A percentile compares a stretch with the other conserved stretches of the same genome.
Evolutionary conservation across 192 early-diverging fungal species (phyloP).

Genomic region (Entomortierella beljakovae): DNA sequence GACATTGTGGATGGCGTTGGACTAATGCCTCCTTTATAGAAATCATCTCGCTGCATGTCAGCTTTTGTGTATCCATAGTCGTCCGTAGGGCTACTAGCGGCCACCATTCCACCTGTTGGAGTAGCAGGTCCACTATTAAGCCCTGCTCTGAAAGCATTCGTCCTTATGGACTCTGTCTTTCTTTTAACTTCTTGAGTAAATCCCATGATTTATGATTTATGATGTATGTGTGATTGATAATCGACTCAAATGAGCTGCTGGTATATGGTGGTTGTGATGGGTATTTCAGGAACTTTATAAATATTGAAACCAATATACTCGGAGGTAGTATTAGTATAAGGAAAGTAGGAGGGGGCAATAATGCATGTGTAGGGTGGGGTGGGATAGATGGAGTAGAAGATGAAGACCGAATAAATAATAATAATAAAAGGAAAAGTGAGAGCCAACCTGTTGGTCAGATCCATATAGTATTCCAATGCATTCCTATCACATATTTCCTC

Average conservation of each 20-base stretch:
- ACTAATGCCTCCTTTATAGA: slow-evolving; percentile 7
- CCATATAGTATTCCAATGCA: slow-evolving; percentile 6
- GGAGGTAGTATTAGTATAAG: too few relatives aligned
- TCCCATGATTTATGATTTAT: slow-evolving; percentile 14
- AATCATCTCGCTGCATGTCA: background rate
- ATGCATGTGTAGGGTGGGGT: background rate
- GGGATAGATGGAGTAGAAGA: too few relatives aligned
- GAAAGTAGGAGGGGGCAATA: slow-evolving; percentile 1
- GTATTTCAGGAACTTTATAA: too few relatives aligned
- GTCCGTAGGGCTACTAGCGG: slow-evolving; percentile 23
- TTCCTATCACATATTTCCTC: slow-evolving; percentile 2
- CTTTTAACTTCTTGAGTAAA: slow-evolving; percentile 40
- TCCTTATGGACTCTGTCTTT: slow-evolving; percentile 36
- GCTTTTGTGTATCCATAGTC: slow-evolving; percentile 34
- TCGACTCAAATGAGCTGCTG: too few relatives aligned
- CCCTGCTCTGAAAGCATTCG: slow-evolving; percentile 18
- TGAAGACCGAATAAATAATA: background rate
- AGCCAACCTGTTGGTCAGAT: background rate
- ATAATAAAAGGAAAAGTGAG: background rate
- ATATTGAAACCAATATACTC: too few relatives aligned
- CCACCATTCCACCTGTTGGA: slow-evolving; percentile 31
- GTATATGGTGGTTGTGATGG: background rate
- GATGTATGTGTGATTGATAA: background rate
- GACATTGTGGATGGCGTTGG: slow-evolving; percentile 28
- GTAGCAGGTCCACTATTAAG: slow-evolving; percentile 6